phyloP scores from a whole-genome alignment of 768 basidiomycete species.

The Paxillus involutus region DNA sequence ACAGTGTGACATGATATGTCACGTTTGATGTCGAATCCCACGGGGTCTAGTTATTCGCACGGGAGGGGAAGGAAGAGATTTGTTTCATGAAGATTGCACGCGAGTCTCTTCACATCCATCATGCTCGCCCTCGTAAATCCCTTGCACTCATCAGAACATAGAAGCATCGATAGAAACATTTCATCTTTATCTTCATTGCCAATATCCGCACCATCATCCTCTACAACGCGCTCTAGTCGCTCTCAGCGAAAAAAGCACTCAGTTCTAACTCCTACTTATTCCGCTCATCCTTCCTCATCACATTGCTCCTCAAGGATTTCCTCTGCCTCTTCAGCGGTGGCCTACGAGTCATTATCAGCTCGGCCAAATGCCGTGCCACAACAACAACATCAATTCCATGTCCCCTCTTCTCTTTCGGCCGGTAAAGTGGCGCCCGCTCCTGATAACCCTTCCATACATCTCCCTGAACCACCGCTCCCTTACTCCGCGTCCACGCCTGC shows the following conservation, averaged over 20 bases:
- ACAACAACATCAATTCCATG: background rate
- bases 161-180: conserved; percentile 29
- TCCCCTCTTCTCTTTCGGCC: conserved; percentile 16
- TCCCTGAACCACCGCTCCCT: conserved; percentile 22
- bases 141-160: conserved; percentile 30
- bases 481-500: conserved; percentile 17
- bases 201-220: conserved; percentile 8
- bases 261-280: conserved; percentile 26
- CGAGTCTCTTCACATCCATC: conserved; percentile 15
- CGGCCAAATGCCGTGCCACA: conserved; percentile 18
- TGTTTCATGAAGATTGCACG: conserved; percentile 14
- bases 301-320: conserved; percentile 18
- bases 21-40: background rate
- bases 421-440: conserved; percentile 22
- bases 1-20: background rate
- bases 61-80: background rate
- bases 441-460: conserved; percentile 25
- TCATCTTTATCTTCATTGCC: conserved; percentile 4
- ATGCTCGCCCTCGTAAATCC: conserved; percentile 56
- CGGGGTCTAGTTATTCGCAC: conserved; percentile 19
- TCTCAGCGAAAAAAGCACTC: conserved; percentile 30
- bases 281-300: conserved; percentile 23
- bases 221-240: conserved; percentile 24
- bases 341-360: conserved; percentile 18
- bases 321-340: conserved; percentile 27